Evolutionary conservation across 495 filamentous ascomycete genomes (phyloP).

Genomic region (Amphirosellinia nigrospora): DNA sequence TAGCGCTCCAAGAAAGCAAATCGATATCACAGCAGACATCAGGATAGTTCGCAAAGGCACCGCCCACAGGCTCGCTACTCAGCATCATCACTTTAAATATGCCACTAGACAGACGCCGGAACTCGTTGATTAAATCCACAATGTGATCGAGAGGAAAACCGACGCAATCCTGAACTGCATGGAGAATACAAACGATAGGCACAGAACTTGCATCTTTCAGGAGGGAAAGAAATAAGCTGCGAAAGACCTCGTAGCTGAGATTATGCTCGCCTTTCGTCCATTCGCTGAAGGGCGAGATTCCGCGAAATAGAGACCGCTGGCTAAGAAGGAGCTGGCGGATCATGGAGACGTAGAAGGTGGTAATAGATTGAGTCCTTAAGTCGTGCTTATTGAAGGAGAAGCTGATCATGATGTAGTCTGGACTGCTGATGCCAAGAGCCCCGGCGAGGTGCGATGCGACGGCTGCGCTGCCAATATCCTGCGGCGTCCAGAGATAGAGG

Average conservation of each 20-base stretch:
- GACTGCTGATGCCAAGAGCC: not conserved
- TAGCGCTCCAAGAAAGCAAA: not conserved
- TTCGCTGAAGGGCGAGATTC: not conserved
- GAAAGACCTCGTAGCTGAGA: not conserved
- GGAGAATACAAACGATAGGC: not conserved
- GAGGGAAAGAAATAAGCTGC: slow-evolving; percentile 1
- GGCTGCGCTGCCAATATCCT: not conserved
- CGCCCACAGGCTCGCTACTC: not conserved
- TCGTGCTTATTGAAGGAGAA: slow-evolving; percentile 10
- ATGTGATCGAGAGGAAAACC: slow-evolving; percentile 5
- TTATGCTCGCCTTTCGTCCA: not conserved
- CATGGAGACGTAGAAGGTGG: slow-evolving; percentile 7
- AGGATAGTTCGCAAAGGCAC: not conserved
- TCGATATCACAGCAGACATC: not conserved
- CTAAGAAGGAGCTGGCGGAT: not conserved
- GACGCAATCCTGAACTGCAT: slow-evolving; percentile 1
- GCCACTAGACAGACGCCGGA: not conserved
- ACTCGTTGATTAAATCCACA: not conserved
- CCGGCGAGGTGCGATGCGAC: not conserved
- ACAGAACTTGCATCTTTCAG: not conserved
- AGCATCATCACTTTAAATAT: slow-evolving; percentile 6
- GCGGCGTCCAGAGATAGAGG: slow-evolving; percentile 5
- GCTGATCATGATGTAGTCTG: not conserved
- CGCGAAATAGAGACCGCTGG: not conserved
- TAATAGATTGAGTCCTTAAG: not conserved